These are phyloP conservation scores for Rhodocollybia butyracea DNA, from an alignment of 768 basidiomycete genomes.

Conservation along the genomic window DNA sequence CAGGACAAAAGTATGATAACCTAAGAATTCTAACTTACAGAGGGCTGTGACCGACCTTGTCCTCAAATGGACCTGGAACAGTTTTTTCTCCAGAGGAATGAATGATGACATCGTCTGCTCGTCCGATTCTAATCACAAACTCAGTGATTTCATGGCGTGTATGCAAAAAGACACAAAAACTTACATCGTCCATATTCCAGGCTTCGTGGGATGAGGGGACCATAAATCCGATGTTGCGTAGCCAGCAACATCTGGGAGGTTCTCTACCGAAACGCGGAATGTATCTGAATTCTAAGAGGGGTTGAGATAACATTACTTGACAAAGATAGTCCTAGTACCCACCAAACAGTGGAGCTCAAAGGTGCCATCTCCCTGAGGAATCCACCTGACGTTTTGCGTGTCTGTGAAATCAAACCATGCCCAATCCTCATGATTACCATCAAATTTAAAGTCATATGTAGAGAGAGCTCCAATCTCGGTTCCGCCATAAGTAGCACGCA, in stretches of 20 bases:
- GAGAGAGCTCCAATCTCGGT: constrained; percentile 30
- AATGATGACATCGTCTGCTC: constrained; percentile 28
- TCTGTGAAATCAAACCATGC: constrained; percentile 29
- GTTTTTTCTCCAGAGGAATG: constrained; percentile 30
- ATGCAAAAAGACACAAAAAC: background rate
- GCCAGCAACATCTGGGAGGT: constrained; percentile 31
- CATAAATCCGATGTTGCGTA: constrained; percentile 44
- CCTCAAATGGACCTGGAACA: constrained; percentile 26
- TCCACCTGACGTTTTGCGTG: constrained; percentile 28
- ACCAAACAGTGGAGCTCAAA: constrained; percentile 39
- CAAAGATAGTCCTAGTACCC: background rate
- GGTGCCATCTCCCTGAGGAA: constrained; percentile 31
- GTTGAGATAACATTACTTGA: background rate
- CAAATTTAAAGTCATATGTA: constrained; percentile 10
- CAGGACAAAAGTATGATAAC: background rate
- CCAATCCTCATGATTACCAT: constrained; percentile 18
- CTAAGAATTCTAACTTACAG: constrained; percentile 15
- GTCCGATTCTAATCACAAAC: constrained; percentile 24
- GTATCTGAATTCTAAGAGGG: constrained; percentile 25
- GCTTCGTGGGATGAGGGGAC: constrained; percentile 38
- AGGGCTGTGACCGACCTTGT: constrained; percentile 18
- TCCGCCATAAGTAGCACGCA: constrained; percentile 30
- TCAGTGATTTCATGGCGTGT: background rate
- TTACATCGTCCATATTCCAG: constrained; percentile 33
- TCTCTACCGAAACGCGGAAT: constrained; percentile 28